These are phyloP conservation scores for Teunomyces lycoperdinae DNA, from an alignment of 805 yeast genomes.

Conservation along the genomic window DNA sequence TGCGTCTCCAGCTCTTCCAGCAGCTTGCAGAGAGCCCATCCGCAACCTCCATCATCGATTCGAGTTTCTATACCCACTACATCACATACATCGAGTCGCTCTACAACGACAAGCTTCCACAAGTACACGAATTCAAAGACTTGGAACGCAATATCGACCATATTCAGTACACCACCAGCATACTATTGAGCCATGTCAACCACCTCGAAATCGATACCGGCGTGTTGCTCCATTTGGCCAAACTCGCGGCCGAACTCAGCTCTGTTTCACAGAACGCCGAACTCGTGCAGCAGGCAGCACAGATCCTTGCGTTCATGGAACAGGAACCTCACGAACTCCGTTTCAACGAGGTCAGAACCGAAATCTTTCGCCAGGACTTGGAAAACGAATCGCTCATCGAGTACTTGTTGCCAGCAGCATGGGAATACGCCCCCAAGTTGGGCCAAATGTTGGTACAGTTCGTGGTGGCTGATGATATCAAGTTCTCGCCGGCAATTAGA, in stretches of 20 bases:
- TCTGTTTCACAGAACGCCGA: constrained; percentile 8
- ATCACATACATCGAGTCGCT: constrained; percentile 27
- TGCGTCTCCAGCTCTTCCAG: constrained; percentile 15
- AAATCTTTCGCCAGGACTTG: constrained; percentile 17
- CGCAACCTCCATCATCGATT: constrained; percentile 14
- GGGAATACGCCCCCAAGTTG: constrained; percentile 7
- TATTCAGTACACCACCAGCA: constrained; percentile 13
- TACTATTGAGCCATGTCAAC: not conserved
- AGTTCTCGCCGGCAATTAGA: constrained; percentile 19
- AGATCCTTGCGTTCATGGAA: constrained; percentile 5
- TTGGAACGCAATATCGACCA: constrained; percentile 25
- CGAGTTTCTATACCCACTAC: constrained; percentile 17
- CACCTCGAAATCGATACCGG: constrained; percentile 4
- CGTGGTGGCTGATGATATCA: constrained; percentile 18
- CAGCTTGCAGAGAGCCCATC: constrained; percentile 3
- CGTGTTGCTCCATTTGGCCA: constrained; percentile 14
- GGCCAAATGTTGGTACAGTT: constrained; percentile 12
- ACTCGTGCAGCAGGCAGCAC: constrained; percentile 1
- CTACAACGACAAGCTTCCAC: constrained; percentile 25
- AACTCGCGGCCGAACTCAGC: constrained; percentile 23
- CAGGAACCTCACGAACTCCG: constrained; percentile 4
- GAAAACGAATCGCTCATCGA: constrained; percentile 24
- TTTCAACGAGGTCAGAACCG: constrained; percentile 10
- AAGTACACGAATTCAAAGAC: constrained; percentile 35
- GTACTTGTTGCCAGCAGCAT: constrained; percentile 12